Percentiles rank a stretch among this genome's conserved stretches.
Conservation (phyloP, 306 rosid species). For the Carpinus fangiana region DNA sequence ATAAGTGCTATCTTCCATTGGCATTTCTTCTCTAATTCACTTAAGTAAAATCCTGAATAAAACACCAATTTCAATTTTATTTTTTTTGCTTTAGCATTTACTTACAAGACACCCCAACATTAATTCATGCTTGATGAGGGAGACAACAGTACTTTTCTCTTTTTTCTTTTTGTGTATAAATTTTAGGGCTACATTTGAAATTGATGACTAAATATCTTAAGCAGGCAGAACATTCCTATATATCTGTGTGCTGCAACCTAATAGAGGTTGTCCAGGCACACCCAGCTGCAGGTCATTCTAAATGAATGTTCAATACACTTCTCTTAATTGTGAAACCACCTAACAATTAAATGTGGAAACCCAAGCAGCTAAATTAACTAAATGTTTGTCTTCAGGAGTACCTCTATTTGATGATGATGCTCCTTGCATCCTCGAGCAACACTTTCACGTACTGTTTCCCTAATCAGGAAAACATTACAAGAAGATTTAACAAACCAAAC, state of each 20-base stretch:
- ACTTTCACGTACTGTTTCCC: conserved; percentile 80
- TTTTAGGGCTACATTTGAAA: background rate
- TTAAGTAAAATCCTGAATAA: background rate
- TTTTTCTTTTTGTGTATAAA: background rate
- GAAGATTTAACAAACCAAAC: conserved; percentile 16
- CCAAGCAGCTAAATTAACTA: conserved; percentile 5
- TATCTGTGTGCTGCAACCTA: background rate
- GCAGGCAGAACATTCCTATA: background rate
- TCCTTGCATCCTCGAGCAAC: conserved; percentile 88
- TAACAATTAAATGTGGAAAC: conserved; percentile 6
- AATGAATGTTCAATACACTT: conserved; percentile 20
- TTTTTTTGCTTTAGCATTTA: background rate
- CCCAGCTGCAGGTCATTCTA: background rate
- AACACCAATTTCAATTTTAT: background rate
- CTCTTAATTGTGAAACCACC: background rate
- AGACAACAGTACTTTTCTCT: background rate
- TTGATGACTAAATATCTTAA: background rate
- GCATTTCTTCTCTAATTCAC: conserved; percentile 3
- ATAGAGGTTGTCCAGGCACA: background rate
- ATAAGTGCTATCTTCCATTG: conserved; percentile 2
- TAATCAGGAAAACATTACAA: conserved; percentile 33
- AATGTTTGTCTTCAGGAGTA: conserved; percentile 22
- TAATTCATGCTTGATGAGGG: background rate
- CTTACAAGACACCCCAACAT: background rate
- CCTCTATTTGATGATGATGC: conserved; percentile 97